Conservation (phyloP, 257 asterid genomes). For the Vinca minor region DNA sequence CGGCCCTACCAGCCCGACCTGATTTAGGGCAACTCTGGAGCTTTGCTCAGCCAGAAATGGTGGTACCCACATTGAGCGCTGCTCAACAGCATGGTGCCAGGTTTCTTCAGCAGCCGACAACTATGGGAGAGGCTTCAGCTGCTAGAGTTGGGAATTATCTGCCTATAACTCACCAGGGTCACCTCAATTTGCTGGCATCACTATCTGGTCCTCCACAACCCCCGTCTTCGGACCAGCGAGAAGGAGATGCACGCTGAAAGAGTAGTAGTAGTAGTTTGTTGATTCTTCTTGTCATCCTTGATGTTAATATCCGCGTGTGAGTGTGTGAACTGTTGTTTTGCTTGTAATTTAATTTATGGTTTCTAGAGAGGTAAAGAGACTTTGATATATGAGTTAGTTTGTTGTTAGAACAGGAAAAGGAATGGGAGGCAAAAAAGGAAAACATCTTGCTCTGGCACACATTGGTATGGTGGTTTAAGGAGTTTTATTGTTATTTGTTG, state of each 20-base stretch:
- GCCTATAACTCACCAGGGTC: conserved; percentile 91
- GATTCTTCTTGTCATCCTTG: conserved; percentile 7
- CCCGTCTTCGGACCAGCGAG: conserved; percentile 58
- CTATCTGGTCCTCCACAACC: conserved; percentile 60
- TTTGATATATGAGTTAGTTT: conserved; percentile 13
- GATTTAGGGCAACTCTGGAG: conserved; percentile 96
- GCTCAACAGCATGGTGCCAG: conserved; percentile 37
- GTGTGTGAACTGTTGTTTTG: conserved; percentile 14
- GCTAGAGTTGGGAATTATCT: conserved; percentile 91
- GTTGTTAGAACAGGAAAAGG: conserved; percentile 7
- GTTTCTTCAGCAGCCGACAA: conserved; percentile 60
- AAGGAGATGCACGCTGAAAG: conserved; percentile 56
- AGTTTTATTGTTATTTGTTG: no score
- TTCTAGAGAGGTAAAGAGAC: conserved; percentile 10
- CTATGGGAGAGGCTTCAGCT: conserved; percentile 87
- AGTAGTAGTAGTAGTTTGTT: neutral
- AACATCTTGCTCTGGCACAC: conserved; percentile 8
- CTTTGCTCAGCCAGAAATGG: conserved; percentile 61
- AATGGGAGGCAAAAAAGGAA: neutral
- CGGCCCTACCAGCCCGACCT: conserved; percentile 70
- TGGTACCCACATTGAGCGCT: conserved; percentile 34
- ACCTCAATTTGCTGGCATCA: conserved; percentile 86
- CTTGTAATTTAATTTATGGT: conserved; percentile 12
- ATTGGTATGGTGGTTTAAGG: conserved; percentile 8
- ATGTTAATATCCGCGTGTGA: conserved; percentile 15